These are phyloP conservation scores for Ophidiomyces ophidiicola DNA, from an alignment of 2,329 filamentous ascomycete species.

Conservation along the genomic window DNA sequence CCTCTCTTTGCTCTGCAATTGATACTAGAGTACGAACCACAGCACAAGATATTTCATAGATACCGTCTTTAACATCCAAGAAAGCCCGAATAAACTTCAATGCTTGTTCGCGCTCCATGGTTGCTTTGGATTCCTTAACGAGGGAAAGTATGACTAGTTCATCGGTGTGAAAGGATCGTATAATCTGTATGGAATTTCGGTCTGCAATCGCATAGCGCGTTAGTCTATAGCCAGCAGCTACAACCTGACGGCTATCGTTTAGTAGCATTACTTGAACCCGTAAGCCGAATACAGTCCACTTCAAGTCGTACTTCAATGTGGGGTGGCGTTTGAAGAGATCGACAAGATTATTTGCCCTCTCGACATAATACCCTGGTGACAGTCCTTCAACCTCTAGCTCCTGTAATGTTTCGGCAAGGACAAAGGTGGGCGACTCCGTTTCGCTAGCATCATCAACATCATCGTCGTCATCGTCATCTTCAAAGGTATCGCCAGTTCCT, in stretches of 20 bases:
- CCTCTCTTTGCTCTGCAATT: slow-evolving; percentile 74
- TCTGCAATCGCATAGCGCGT: slow-evolving; percentile 92
- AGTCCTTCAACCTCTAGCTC: slow-evolving; percentile 79
- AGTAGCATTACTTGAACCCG: slow-evolving; percentile 92
- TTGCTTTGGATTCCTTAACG: slow-evolving; percentile 92
- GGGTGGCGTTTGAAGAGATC: slow-evolving; percentile 90
- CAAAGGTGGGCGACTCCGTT: slow-evolving; percentile 80
- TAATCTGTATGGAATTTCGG: slow-evolving; percentile 73
- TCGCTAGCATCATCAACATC: slow-evolving; percentile 50
- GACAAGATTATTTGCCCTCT: slow-evolving; percentile 82
- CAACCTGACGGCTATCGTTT: slow-evolving; percentile 89
- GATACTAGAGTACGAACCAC: slow-evolving; percentile 83
- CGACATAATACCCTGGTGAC: slow-evolving; percentile 89
- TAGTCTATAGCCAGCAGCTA: slow-evolving; percentile 86
- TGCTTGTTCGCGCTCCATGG: slow-evolving; percentile 91
- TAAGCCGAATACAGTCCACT: slow-evolving; percentile 88
- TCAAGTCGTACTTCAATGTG: slow-evolving; percentile 88
- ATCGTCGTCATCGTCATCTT: slow-evolving; percentile 42
- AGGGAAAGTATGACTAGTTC: slow-evolving; percentile 83
- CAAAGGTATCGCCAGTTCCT: slow-evolving; percentile 30
- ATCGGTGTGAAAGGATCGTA: slow-evolving; percentile 78
- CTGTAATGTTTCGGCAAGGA: slow-evolving; percentile 78
- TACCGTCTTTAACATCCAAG: slow-evolving; percentile 85
- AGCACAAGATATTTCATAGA: slow-evolving; percentile 72
- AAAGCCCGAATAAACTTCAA: slow-evolving; percentile 94